Evolutionary conservation across 805 yeast genomes (phyloP), one percentile per base, ranked within the genome.

Genomic region (Vanderwaltozyma polyspora): DNA sequence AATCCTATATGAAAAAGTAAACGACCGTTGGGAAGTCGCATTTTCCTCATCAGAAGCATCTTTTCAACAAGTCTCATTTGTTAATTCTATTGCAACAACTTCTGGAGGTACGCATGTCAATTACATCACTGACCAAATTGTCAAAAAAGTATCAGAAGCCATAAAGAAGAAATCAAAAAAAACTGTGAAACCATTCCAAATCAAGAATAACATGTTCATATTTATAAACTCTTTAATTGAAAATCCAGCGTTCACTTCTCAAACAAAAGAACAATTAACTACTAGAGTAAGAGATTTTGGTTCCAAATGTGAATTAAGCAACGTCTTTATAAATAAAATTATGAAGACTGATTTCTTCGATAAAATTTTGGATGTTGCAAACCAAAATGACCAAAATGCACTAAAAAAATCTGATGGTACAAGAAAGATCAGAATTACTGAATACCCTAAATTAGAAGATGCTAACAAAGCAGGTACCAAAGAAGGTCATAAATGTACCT

Each of bases 181-280:
- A 12, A 76, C 75, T 59, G 74, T 91, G 39, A 83, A 80, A 48
- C 91, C 94, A 3, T 79, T 79, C 46, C 97, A 91, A 60, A 81
- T 91, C 38, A 77, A 79, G 52, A 85, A 79, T 59, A 80, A 86
- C 57, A 82, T 91, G 78, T 91, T 91, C 49, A 51, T 91, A 24
- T 91, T 91, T 49, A 67, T 91, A 41, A 91, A 91, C 58, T 85
- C 95, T 68, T 66, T 87, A 46, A 77, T 91, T 59, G 95, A 86
- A 54, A 91, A 91, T 48, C 98, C 98, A 0, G 93, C 97, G 0
- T 91, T 91, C 56, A 86, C 96, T 0, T 87, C 97, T 1, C 98
- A 91, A 62, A 91, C 98, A 0, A 91, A 91, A 52, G 98, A 91
- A 57, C 95, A 86, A 53, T 64, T 91, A 49, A 87, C 95, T 17